Base-by-base conservation (phyloP, 495 filamentous ascomycete species). In the Talaromyces proteolyticus region DNA sequence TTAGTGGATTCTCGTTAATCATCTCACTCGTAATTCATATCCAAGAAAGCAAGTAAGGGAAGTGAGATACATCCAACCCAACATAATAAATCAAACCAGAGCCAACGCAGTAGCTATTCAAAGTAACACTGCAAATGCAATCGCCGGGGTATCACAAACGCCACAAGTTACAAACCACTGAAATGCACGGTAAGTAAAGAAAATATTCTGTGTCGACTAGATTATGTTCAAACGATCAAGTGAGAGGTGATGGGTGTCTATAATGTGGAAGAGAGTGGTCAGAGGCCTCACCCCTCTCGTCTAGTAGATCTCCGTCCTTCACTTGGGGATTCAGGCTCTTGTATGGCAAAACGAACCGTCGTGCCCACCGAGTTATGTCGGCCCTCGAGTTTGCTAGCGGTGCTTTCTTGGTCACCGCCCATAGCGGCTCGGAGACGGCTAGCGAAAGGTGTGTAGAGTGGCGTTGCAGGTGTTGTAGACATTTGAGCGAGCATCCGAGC, bases 381-480 rank as follows among this genome's bases (percentile, higher is more conserved):
- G 45, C 67, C 60, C 36, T 60, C 18, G 62, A 62, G 21, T 58
- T 55, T 49, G 24, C 60, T 64, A n/a, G 20, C 37, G 8, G 68
- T 66, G 2, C 61, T 47, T 12, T 52, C 57, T 49, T 53, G 57
- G n/a, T 53, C 45, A 29, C 60, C 50, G 10, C 58, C 54, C 6
- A 55, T 52, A 3, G 57, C 63, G n/a, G 66, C 68, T 10, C 68
- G 69, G 21, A 73, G 59, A 36, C 72, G 64, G 50, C 64, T 68
- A 38, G 72, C 72, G 45, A 75, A 75, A 14, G 73, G 73, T 37
- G 68, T 78, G 41, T 67, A 69, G 11, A 70, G 49, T 18, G 63
- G 68, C 22, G 70, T 76, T 24, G 69, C 67, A 19, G 76, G 76
- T 21, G 77, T 79, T n/a, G 74, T 77, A 5, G 76, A 76, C 26